Evolutionary conservation across 2,329 filamentous ascomycete species (phyloP).

Genomic region (Penicillium sumatraense): DNA sequence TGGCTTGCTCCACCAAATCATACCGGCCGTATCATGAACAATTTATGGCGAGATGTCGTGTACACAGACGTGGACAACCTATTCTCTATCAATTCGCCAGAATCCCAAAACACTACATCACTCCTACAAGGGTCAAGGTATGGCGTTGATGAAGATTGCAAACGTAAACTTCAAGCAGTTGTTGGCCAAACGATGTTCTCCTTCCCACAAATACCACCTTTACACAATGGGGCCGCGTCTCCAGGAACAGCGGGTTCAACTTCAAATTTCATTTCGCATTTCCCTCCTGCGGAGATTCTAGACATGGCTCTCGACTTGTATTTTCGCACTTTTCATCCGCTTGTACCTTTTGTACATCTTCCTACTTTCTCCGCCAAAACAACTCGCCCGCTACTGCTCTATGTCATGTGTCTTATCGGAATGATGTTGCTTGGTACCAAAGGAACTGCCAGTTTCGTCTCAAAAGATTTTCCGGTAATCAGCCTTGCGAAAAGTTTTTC

Average conservation of each 20-base stretch:
- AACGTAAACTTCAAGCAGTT: slow-evolving; percentile 42
- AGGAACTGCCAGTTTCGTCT: slow-evolving; percentile 56
- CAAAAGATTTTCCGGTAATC: slow-evolving; percentile 49
- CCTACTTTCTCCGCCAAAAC: slow-evolving; percentile 58
- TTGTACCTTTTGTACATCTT: slow-evolving; percentile 58
- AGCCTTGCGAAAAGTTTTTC: neutral
- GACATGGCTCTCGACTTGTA: slow-evolving; percentile 60
- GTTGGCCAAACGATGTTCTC: slow-evolving; percentile 34
- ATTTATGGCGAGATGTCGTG: slow-evolving; percentile 46
- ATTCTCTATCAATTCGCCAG: slow-evolving; percentile 36
- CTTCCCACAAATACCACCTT: slow-evolving; percentile 23
- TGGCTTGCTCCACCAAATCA: slow-evolving; percentile 47
- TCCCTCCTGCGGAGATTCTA: slow-evolving; percentile 57
- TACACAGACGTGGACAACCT: slow-evolving; percentile 44
- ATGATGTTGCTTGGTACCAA: slow-evolving; percentile 58
- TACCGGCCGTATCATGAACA: slow-evolving; percentile 46
- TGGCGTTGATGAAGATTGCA: slow-evolving; percentile 49
- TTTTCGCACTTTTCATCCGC: slow-evolving; percentile 58
- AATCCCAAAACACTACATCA: slow-evolving; percentile 23
- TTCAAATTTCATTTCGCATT: slow-evolving; percentile 40
- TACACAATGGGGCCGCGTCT: slow-evolving; percentile 19
- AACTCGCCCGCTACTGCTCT: slow-evolving; percentile 51
- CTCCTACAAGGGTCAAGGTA: slow-evolving; percentile 36
- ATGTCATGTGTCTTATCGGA: slow-evolving; percentile 59
- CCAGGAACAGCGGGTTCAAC: slow-evolving; percentile 25